These are phyloP conservation scores for Cymbidium sinense DNA, from an alignment of 106 monocot genomes.

Conservation along the genomic window DNA sequence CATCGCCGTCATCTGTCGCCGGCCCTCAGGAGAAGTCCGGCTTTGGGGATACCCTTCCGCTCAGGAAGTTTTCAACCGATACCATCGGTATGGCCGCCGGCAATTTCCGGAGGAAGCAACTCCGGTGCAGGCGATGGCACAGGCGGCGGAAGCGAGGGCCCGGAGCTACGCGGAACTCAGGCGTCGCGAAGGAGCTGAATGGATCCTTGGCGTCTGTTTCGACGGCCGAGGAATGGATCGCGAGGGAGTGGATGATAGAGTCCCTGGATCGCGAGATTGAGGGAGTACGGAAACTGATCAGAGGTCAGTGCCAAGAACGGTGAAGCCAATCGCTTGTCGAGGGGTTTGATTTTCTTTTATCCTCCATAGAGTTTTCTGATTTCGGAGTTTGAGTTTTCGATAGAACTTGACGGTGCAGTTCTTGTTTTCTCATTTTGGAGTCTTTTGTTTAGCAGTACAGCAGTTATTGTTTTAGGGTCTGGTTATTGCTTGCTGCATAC, in stretches of 20 bases:
- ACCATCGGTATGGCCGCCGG: not conserved
- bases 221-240: not conserved
- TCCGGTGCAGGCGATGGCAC: not conserved
- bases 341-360: not conserved
- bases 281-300: not conserved
- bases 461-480: no score
- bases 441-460: no score
- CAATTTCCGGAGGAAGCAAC: not conserved
- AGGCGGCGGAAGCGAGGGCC: not conserved
- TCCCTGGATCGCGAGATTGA: not conserved
- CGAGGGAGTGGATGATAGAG: not conserved
- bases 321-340: not conserved
- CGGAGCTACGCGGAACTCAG: not conserved
- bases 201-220: not conserved
- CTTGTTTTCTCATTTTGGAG: no score
- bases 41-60: not conserved
- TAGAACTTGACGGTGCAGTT: no score
- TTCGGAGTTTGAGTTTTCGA: not conserved
- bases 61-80: not conserved
- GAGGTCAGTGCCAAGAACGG: not conserved
- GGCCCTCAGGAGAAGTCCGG: not conserved
- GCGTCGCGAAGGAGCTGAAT: not conserved
- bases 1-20: not conserved
- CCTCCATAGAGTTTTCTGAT: not conserved
- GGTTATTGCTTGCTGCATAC: no score